Evolutionary conservation across 2,329 filamentous ascomycete genomes (phyloP).

Genomic region (Raffaelea deltoideospora): DNA sequence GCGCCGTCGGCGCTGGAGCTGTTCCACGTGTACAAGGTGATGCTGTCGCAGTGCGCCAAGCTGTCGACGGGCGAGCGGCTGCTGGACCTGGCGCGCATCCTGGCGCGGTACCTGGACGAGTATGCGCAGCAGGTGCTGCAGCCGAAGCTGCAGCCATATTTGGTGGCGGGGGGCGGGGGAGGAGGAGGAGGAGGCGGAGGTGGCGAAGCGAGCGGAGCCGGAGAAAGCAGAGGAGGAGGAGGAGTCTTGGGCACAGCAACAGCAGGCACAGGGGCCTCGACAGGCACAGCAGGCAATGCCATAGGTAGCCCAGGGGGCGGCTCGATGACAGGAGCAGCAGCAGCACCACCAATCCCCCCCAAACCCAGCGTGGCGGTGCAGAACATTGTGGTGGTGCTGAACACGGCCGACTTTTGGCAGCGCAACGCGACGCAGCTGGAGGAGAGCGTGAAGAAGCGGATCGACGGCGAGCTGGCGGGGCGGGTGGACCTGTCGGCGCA

Average conservation of each 20-base stretch:
- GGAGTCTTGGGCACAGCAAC: no score
- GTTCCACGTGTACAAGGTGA: slow-evolving; percentile 92
- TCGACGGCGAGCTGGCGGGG: slow-evolving; percentile 61
- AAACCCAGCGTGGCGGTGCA: slow-evolving; percentile 47
- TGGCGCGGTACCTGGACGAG: slow-evolving; percentile 87
- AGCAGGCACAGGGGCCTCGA: no score
- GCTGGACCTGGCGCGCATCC: slow-evolving; percentile 67
- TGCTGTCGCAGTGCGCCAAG: slow-evolving; percentile 87
- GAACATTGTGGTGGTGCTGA: slow-evolving; percentile 73
- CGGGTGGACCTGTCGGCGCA: slow-evolving; percentile 84
- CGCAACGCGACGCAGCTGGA: slow-evolving; percentile 84
- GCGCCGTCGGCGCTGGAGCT: slow-evolving; percentile 90
- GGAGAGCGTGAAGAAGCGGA: slow-evolving; percentile 81
- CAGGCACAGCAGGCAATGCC: no score
- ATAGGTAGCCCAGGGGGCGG: no score
- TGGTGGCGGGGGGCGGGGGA: background rate
- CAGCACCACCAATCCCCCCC: background rate
- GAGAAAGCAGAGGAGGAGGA: slow-evolving; percentile 14
- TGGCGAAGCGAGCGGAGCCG: background rate
- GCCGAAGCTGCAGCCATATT: slow-evolving; percentile 38
- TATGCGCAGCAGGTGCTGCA: slow-evolving; percentile 89
- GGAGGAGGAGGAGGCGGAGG: background rate
- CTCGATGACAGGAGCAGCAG: background rate
- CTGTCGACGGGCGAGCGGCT: slow-evolving; percentile 81
- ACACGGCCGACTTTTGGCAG: slow-evolving; percentile 97